phyloP scores from a whole-genome alignment of 1,139 yeast species.

The Trichomonascaceae sp. region DNA sequence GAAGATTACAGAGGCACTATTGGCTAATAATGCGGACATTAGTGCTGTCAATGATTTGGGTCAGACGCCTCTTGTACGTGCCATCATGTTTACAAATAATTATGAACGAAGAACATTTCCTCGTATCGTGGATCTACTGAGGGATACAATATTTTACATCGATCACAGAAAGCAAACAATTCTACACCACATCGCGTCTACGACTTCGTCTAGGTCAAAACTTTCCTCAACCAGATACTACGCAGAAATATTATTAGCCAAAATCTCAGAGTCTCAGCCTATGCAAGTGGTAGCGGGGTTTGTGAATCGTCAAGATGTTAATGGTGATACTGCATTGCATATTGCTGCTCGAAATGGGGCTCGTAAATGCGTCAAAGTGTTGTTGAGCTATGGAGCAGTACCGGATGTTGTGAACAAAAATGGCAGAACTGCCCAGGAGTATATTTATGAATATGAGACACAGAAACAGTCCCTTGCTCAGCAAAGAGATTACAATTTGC shows the following conservation, averaged over 20 bases:
- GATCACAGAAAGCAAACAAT: slow-evolving; percentile 67
- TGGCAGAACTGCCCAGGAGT: slow-evolving; percentile 71
- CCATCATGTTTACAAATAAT: slow-evolving; percentile 82
- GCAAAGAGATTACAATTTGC: slow-evolving; percentile 11
- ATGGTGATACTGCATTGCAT: slow-evolving; percentile 87
- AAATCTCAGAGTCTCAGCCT: slow-evolving; percentile 56
- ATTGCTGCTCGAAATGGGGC: slow-evolving; percentile 73
- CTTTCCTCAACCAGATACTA: slow-evolving; percentile 77
- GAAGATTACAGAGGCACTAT: slow-evolving; percentile 60
- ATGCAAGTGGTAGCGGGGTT: slow-evolving; percentile 46
- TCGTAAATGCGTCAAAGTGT: slow-evolving; percentile 64
- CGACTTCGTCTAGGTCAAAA: slow-evolving; percentile 52
- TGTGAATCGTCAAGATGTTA: slow-evolving; percentile 68
- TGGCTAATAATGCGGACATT: slow-evolving; percentile 72
- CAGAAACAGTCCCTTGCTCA: slow-evolving; percentile 16
- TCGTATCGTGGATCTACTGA: slow-evolving; percentile 60
- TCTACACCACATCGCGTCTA: slow-evolving; percentile 72
- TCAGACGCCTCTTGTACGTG: slow-evolving; percentile 76
- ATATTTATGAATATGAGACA: slow-evolving; percentile 44
- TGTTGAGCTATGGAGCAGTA: slow-evolving; percentile 66
- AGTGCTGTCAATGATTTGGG: slow-evolving; percentile 69
- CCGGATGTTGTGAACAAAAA: slow-evolving; percentile 65
- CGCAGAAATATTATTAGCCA: slow-evolving; percentile 68
- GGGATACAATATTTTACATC: slow-evolving; percentile 55
- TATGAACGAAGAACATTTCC: slow-evolving; percentile 73